Evolutionary conservation across 1,139 yeast species (phyloP).

Genomic region (Saccharomyces uvarum): DNA sequence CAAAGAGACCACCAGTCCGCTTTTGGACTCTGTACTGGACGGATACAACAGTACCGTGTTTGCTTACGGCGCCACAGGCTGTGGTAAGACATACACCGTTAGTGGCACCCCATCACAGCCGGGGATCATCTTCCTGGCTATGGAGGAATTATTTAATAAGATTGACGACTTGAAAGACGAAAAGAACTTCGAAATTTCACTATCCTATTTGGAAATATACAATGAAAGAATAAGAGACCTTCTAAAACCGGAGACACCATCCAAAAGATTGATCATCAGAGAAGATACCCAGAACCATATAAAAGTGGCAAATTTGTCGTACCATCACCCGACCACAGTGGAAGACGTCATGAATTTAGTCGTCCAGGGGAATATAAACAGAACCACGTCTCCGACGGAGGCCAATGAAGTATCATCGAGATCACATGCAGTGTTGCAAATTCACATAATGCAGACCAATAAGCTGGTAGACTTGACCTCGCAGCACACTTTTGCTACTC

Average conservation of each 20-base stretch:
- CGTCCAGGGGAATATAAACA: conserved; percentile 58
- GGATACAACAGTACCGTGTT: conserved; percentile 89
- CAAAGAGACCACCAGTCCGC: conserved; percentile 57
- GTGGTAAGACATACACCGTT: conserved; percentile 94
- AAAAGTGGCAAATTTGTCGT: conserved; percentile 65
- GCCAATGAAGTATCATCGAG: conserved; percentile 87
- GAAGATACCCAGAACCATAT: conserved; percentile 67
- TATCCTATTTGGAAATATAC: conserved; percentile 80
- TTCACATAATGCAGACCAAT: conserved; percentile 55
- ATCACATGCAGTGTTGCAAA: conserved; percentile 86
- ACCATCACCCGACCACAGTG: conserved; percentile 55
- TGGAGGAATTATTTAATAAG: conserved; percentile 61
- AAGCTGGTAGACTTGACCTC: conserved; percentile 55
- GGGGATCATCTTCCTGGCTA: conserved; percentile 73
- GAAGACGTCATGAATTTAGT: conserved; percentile 80
- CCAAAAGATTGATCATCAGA: conserved; percentile 46
- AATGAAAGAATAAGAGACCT: conserved; percentile 83
- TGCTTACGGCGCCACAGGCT: conserved; percentile 97
- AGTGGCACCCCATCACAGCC: conserved; percentile 68
- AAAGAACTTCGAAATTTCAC: conserved; percentile 49
- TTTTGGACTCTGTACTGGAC: conserved; percentile 66
- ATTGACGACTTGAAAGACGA: conserved; percentile 52
- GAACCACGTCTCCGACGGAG: conserved; percentile 82
- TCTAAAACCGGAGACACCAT: conserved; percentile 44
- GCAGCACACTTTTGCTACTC: conserved; percentile 66